These are phyloP conservation scores for Kwoniella pini DNA, from an alignment of 768 basidiomycete species.

Conservation along the genomic window DNA sequence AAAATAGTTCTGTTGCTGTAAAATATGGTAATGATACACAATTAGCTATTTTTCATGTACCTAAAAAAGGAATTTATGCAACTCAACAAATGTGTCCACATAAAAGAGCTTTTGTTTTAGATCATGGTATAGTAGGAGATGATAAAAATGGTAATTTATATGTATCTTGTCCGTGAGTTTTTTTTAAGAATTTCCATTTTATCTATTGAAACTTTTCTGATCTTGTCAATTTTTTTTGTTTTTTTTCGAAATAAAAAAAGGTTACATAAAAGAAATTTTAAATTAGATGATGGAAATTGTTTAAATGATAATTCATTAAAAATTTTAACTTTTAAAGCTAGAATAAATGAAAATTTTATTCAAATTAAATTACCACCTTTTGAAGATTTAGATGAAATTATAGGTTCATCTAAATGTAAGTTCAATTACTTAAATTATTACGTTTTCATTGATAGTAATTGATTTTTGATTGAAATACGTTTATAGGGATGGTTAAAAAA, in stretches of 20 bases:
- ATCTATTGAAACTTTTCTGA: background rate
- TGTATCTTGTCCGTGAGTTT: conserved; percentile 59
- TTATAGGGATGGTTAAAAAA: conserved; percentile 60
- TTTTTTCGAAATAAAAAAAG: too few relatives aligned
- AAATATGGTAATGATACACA: conserved; percentile 58
- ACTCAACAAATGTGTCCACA: conserved; percentile 68
- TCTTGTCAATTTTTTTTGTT: too few relatives aligned
- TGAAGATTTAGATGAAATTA: conserved; percentile 62
- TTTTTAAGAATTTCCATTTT: conserved; percentile 11
- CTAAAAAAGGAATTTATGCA: conserved; percentile 63
- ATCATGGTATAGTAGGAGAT: conserved; percentile 67
- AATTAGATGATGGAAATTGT: conserved; percentile 59
- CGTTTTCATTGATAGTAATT: background rate
- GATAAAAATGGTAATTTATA: conserved; percentile 61
- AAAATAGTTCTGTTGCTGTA: conserved; percentile 48
- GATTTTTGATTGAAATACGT: too few relatives aligned
- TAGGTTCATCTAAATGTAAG: conserved; percentile 65
- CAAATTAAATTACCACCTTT: conserved; percentile 61
- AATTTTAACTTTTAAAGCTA: conserved; percentile 66
- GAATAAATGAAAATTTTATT: conserved; percentile 57
- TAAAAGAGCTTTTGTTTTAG: conserved; percentile 68
- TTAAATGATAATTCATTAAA: conserved; percentile 21
- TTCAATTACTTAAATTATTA: background rate
- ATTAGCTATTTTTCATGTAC: conserved; percentile 69
- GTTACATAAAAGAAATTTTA: conserved; percentile 69